A percentile compares a stretch with the other conserved stretches of the same genome.
These are phyloP conservation scores for Eremochloa ophiuroides DNA, from an alignment of 176 grass and related monocot genomes.

Conservation along the genomic window DNA sequence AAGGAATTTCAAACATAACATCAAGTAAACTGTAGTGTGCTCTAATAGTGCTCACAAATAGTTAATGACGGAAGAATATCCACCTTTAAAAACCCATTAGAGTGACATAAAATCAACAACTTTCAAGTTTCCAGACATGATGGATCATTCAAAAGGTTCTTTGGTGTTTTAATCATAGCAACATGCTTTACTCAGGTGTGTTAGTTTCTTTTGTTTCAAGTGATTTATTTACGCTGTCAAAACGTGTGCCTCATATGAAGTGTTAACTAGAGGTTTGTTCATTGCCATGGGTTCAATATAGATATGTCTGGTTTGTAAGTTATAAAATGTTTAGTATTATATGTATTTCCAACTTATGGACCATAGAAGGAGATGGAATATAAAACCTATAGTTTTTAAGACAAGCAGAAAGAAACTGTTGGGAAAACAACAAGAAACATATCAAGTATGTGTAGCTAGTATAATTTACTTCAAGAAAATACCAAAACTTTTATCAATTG, in stretches of 20 bases:
- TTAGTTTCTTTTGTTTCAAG: neutral
- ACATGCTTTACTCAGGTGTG: neutral
- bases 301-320: neutral
- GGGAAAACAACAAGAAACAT: neutral
- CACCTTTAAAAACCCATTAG: neutral
- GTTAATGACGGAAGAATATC: neutral
- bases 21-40: slow-evolving; percentile 14
- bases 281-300: neutral
- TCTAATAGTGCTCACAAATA: slow-evolving; percentile 7
- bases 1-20: slow-evolving; percentile 20
- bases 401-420: neutral
- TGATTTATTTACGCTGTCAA: neutral
- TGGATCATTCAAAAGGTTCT: neutral
- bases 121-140: neutral
- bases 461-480: neutral
- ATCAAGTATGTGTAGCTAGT: neutral
- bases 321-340: neutral
- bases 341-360: neutral
- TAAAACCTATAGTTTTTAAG: neutral
- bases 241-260: neutral
- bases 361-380: neutral
- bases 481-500: neutral
- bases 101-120: neutral
- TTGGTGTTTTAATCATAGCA: neutral
- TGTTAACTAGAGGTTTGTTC: neutral